Conservation (phyloP, 2,329 filamentous ascomycete species). For the Colletotrichum kahawae region DNA sequence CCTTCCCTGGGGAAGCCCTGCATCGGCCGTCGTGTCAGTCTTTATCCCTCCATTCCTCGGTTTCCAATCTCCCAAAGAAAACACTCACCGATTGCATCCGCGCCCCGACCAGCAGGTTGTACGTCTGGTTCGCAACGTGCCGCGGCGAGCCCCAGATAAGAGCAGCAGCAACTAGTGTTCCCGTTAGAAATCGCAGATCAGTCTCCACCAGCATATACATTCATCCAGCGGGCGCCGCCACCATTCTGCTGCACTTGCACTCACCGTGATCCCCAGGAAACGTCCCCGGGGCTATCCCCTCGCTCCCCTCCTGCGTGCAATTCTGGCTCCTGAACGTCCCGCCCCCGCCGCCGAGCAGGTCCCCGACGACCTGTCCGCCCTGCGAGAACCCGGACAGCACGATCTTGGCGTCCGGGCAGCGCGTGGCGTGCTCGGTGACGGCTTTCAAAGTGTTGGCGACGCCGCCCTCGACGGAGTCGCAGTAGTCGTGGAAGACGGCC, state of each 20-base stretch:
- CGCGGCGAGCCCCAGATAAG: constrained; percentile 36
- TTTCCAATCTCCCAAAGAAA: no score
- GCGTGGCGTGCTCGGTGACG: constrained; percentile 41
- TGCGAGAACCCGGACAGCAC: constrained; percentile 46
- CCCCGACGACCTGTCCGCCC: constrained; percentile 41
- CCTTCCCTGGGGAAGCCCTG: constrained; percentile 6
- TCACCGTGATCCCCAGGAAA: constrained; percentile 36
- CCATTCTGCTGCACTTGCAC: background rate
- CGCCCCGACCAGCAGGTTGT: constrained; percentile 32
- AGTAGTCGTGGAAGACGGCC: constrained; percentile 4
- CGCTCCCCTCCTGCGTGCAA: constrained; percentile 30
- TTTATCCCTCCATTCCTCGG: background rate
- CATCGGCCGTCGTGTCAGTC: background rate
- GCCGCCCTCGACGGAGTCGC: constrained; percentile 31
- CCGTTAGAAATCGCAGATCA: background rate
- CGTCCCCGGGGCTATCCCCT: constrained; percentile 28
- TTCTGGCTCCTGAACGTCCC: constrained; percentile 33
- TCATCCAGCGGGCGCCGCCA: background rate
- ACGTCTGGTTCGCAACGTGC: constrained; percentile 36
- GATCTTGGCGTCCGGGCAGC: constrained; percentile 42
- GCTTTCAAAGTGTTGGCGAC: constrained; percentile 36
- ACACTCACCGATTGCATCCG: constrained; percentile 17
- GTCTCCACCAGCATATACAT: background rate
- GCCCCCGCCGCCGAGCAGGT: constrained; percentile 37
- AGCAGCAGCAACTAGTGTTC: constrained; percentile 31